Percentiles rank a stretch among this genome's conserved stretches.
phyloP scores from a whole-genome alignment of 2,329 filamentous ascomycete species.

The Claviceps citrina region DNA sequence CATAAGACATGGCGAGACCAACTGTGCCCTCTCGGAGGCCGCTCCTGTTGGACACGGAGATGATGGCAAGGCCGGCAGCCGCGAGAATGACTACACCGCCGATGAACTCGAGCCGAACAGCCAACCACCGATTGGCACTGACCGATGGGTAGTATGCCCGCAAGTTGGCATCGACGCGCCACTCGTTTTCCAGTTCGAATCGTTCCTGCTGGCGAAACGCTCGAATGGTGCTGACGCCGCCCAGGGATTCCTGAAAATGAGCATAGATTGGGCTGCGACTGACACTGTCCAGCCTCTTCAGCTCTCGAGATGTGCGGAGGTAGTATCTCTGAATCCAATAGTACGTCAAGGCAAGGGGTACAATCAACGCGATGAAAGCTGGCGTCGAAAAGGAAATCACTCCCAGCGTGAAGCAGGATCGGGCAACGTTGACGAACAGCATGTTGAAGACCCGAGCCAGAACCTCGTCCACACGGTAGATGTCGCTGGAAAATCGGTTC shows the following conservation, averaged over 20 bases:
- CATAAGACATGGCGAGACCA: slow-evolving; percentile 92
- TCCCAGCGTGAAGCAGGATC: slow-evolving; percentile 67
- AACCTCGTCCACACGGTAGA: slow-evolving; percentile 78
- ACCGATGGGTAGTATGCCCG: slow-evolving; percentile 92
- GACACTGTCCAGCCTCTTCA: slow-evolving; percentile 90
- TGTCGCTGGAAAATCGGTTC: slow-evolving; percentile 82
- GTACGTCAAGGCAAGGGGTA: slow-evolving; percentile 70
- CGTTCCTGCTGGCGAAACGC: slow-evolving; percentile 80
- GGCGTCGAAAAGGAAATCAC: slow-evolving; percentile 76
- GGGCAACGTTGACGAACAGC: slow-evolving; percentile 64
- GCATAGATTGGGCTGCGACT: slow-evolving; percentile 93
- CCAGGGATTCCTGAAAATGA: slow-evolving; percentile 94
- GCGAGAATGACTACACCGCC: slow-evolving; percentile 85
- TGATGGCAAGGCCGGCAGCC: slow-evolving; percentile 66
- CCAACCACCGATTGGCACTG: slow-evolving; percentile 86
- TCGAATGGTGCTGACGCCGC: slow-evolving; percentile 85
- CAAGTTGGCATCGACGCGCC: slow-evolving; percentile 88
- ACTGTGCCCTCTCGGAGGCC: slow-evolving; percentile 57
- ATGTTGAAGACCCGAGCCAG: slow-evolving; percentile 96
- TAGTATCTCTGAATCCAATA: slow-evolving; percentile 95
- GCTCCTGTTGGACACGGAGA: slow-evolving; percentile 57
- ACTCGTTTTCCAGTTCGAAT: slow-evolving; percentile 89
- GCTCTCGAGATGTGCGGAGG: slow-evolving; percentile 82
- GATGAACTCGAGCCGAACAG: slow-evolving; percentile 86
- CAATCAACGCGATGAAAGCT: slow-evolving; percentile 60